These are phyloP conservation scores for Aschersonia sp. DNA, from an alignment of 2,329 filamentous ascomycete genomes.

Conservation along the genomic window DNA sequence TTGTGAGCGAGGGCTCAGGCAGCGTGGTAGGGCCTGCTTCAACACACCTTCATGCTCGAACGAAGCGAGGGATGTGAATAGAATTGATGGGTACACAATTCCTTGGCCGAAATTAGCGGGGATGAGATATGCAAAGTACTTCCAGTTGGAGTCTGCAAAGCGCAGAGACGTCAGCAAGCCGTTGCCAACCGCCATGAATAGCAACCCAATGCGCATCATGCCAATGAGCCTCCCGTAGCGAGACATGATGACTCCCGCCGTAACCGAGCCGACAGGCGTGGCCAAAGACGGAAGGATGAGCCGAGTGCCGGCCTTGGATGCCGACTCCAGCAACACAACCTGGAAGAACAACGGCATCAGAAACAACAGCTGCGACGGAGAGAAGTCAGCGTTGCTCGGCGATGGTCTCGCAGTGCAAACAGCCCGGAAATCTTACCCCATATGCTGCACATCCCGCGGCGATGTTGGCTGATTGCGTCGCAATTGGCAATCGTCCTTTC, in stretches of 20 bases:
- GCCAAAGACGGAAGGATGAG: slow-evolving; percentile 49
- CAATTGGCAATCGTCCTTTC: slow-evolving; percentile 35
- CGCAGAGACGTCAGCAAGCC: slow-evolving; percentile 32
- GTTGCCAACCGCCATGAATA: slow-evolving; percentile 39
- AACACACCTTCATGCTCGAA: slow-evolving; percentile 45
- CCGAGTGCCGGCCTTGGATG: slow-evolving; percentile 48
- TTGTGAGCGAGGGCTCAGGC: background rate
- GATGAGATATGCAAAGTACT: slow-evolving; percentile 42
- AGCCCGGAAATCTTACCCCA: slow-evolving; percentile 27
- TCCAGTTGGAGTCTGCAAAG: slow-evolving; percentile 34
- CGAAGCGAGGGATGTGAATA: slow-evolving; percentile 48
- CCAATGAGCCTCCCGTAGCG: slow-evolving; percentile 35
- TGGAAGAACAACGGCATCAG: slow-evolving; percentile 59
- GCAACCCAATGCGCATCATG: slow-evolving; percentile 34
- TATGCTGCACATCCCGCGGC: slow-evolving; percentile 48
- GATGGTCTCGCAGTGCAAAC: slow-evolving; percentile 1
- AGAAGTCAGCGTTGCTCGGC: background rate
- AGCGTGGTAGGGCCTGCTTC: background rate
- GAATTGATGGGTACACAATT: slow-evolving; percentile 40
- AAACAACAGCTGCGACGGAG: slow-evolving; percentile 40
- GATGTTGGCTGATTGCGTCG: slow-evolving; percentile 43
- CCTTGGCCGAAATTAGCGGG: slow-evolving; percentile 45
- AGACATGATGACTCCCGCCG: slow-evolving; percentile 44
- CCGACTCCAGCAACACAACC: slow-evolving; percentile 47
- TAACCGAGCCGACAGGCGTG: slow-evolving; percentile 39